Evolutionary conservation across 78 protist genomes (phyloP), one percentile per base, ranked within the genome.

Genomic region (Salpingoeca rosetta): DNA sequence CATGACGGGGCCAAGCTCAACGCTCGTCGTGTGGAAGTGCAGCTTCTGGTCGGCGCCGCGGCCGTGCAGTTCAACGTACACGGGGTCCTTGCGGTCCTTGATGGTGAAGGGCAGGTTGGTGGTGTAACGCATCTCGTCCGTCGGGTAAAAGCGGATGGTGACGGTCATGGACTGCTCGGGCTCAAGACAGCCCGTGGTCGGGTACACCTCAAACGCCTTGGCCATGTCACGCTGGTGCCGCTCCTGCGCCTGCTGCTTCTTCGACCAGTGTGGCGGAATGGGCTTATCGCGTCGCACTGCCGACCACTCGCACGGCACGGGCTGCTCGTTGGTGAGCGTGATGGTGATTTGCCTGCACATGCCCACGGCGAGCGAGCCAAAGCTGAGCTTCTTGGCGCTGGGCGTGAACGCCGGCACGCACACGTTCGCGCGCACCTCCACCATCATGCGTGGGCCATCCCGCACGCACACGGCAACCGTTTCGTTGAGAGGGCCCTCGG

Each of bases 381-480:
- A 17, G 31, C 31, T 51, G 7, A 51, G 65, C 65, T 51, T n/a
- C n/a, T n/a, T n/a, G n/a, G n/a, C n/a, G n/a, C n/a, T n/a, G n/a
- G n/a, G n/a, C n/a, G n/a, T n/a, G n/a, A n/a, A n/a, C n/a, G n/a
- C n/a, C 7, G 65, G 65, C 65, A 51, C 7, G 65, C 65, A 51
- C 65, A 51, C 65, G 65, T 51, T 51, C 7, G 65, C 65, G 17
- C 65, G 65, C 65, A 51, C 31, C 65, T 22, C 65, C 17, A 51
- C 65, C 31, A 17, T 7, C 65, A 51, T 7, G 31, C 65, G 65
- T 7, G 91, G 88, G 0, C 92, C 93, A 0, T n/a, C 17, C 37
- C 41, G 2, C 12, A 91, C 0, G 11, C 35, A 41, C 10, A 93
- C 2, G 43, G 79, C 86, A 35, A 91, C 25, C 35, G 0, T 40